A percentile compares a stretch with the other conserved stretches of the same genome.
These are phyloP conservation scores for Penicillium alfredii DNA, from an alignment of 495 filamentous ascomycete genomes.

Conservation along the genomic window DNA sequence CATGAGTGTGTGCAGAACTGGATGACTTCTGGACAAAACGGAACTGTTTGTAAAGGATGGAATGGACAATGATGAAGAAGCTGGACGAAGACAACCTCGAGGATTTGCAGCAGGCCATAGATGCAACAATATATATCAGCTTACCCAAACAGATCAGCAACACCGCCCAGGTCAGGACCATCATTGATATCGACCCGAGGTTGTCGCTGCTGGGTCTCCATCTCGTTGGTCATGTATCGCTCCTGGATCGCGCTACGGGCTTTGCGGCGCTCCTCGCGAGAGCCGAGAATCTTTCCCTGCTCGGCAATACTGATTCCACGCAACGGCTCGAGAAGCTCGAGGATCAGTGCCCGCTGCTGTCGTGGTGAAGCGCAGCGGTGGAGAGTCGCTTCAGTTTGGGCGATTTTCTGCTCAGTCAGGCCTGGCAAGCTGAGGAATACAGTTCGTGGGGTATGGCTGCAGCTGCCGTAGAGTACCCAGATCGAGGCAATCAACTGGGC, in stretches of 20 bases:
- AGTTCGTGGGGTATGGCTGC: slow-evolving; percentile 48
- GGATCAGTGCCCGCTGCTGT: slow-evolving; percentile 72
- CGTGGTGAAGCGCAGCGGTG: slow-evolving; percentile 60
- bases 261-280: slow-evolving; percentile 47
- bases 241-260: slow-evolving; percentile 48
- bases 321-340: slow-evolving; percentile 81
- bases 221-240: slow-evolving; percentile 48
- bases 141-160: slow-evolving; percentile 64
- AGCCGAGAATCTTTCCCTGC: slow-evolving; percentile 69
- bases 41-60: no score
- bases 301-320: slow-evolving; percentile 88
- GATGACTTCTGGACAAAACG: no score
- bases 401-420: slow-evolving; percentile 42
- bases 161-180: slow-evolving; percentile 55
- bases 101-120: no score
- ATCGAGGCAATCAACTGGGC: slow-evolving; percentile 83
- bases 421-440: slow-evolving; percentile 55
- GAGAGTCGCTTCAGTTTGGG: slow-evolving; percentile 45
- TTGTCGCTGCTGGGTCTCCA: slow-evolving; percentile 40
- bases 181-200: slow-evolving; percentile 48
- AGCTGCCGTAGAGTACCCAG: slow-evolving; percentile 61
- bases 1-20: no score
- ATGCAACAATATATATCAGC: no score
- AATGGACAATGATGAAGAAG: no score
- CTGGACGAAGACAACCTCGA: no score